Conservation (phyloP, 129 eudicot genomes). For the Erigeron canadensis region DNA sequence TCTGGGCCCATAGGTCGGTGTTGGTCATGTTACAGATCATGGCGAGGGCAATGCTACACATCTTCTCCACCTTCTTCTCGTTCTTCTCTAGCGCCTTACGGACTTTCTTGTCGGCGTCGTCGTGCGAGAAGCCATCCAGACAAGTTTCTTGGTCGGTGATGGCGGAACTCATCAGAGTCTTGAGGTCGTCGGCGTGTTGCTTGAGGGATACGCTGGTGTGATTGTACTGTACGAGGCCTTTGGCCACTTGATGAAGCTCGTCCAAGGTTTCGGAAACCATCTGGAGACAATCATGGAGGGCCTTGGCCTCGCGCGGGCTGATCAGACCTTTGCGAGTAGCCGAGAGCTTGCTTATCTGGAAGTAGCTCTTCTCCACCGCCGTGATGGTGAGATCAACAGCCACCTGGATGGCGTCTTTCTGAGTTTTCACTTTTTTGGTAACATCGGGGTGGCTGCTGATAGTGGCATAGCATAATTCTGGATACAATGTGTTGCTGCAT, state of each 20-base stretch:
- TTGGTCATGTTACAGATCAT: conserved; percentile 78
- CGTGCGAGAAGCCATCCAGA: conserved; percentile 83
- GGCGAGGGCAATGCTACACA: conserved; percentile 84
- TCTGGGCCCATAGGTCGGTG: no score
- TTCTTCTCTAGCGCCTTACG: conserved; percentile 42
- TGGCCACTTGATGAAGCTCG: conserved; percentile 47
- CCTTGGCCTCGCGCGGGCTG: conserved; percentile 55
- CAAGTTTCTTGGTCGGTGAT: conserved; percentile 85
- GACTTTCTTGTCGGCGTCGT: conserved; percentile 49
- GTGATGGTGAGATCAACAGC: conserved; percentile 54
- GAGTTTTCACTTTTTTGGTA: conserved; percentile 37
- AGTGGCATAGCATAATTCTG: conserved; percentile 70
- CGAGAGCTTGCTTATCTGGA: conserved; percentile 42
- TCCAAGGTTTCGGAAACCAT: conserved; percentile 64
- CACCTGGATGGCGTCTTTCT: conserved; percentile 59
- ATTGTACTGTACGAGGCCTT: conserved; percentile 55
- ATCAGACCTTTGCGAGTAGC: conserved; percentile 26
- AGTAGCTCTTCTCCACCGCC: conserved; percentile 48
- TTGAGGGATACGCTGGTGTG: conserved; percentile 37
- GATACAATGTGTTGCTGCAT: conserved; percentile 68
- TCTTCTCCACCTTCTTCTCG: conserved; percentile 52
- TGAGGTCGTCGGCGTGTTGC: conserved; percentile 68
- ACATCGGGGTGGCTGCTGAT: conserved; percentile 43
- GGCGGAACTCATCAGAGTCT: conserved; percentile 69
- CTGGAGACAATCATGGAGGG: conserved; percentile 79